phyloP scores from a whole-genome alignment of 192 early-diverging fungal genomes.

The Rhizoclosmatium globosum region DNA sequence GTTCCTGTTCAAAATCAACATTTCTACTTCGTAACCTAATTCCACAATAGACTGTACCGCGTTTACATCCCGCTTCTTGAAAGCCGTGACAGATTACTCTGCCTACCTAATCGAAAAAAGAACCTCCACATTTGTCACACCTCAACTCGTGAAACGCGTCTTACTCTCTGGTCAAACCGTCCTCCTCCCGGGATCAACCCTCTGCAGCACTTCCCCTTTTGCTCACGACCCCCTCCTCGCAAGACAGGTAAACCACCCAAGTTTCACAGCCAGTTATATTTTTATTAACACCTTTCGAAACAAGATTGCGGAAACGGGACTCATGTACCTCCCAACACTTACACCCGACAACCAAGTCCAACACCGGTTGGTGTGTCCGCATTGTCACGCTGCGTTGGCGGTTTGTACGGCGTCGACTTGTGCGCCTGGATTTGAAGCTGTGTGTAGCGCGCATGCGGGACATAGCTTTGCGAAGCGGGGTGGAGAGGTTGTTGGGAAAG shows the following conservation, averaged over 20 bases:
- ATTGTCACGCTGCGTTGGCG: slow-evolving; percentile 7
- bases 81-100: slow-evolving; percentile 6
- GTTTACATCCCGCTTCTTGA: background rate
- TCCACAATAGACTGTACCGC: background rate
- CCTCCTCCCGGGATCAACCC: background rate
- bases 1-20: too few relatives aligned
- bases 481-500: background rate
- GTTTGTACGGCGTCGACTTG: background rate
- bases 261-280: background rate
- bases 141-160: slow-evolving; percentile 4
- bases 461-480: slow-evolving; percentile 19
- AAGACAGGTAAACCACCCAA: background rate
- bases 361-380: slow-evolving; percentile 12
- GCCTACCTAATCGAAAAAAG: background rate
- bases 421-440: background rate
- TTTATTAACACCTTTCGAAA: background rate
- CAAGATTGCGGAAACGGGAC: slow-evolving; percentile 7
- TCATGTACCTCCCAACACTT: background rate
- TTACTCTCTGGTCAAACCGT: slow-evolving; percentile 32
- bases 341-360: background rate
- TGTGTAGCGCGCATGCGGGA: slow-evolving; percentile 1
- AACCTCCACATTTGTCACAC: background rate
- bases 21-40: background rate
- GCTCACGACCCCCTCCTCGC: background rate
- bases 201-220: background rate